A percentile compares a stretch with the other conserved stretches of the same genome.
Conservation (phyloP, 2,329 filamentous ascomycete genomes). For the Ploettnerulaceae sp. region DNA sequence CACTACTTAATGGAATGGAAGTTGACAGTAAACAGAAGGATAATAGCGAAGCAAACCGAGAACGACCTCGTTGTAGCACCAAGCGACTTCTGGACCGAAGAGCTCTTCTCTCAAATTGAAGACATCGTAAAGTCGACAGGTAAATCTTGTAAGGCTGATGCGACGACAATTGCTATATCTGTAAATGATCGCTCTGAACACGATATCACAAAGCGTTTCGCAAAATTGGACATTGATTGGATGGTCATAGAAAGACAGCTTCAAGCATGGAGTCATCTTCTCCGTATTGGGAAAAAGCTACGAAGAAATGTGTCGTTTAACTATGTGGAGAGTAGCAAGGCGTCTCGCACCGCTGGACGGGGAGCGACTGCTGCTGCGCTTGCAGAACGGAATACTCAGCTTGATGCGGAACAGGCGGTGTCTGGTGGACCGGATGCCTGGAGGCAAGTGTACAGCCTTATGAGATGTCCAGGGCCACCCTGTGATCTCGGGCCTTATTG, state of each 20-base stretch:
- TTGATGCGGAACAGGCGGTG: slow-evolving; percentile 11
- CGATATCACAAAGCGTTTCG: slow-evolving; percentile 30
- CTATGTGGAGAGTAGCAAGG: slow-evolving; percentile 7
- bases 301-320: slow-evolving; percentile 17
- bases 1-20: too few species aligned
- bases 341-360: too few species aligned
- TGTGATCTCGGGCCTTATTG: slow-evolving; percentile 15
- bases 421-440: slow-evolving; percentile 8
- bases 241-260: slow-evolving; percentile 20
- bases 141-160: slow-evolving; percentile 8
- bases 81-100: too few species aligned
- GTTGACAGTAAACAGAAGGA: too few species aligned
- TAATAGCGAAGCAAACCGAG: too few species aligned
- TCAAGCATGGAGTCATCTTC: slow-evolving; percentile 12
- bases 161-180: slow-evolving; percentile 24
- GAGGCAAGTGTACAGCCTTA: slow-evolving; percentile 10
- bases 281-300: slow-evolving; percentile 11
- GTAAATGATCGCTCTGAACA: slow-evolving; percentile 30
- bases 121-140: too few species aligned
- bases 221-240: slow-evolving; percentile 30
- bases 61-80: too few species aligned
- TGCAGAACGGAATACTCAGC: slow-evolving; percentile 4
- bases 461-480: slow-evolving; percentile 9
- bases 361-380: slow-evolving; percentile 1
- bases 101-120: too few species aligned